These are phyloP conservation scores for Carex kokanica DNA, from an alignment of 176 grass and related monocot genomes.

Conservation along the genomic window DNA sequence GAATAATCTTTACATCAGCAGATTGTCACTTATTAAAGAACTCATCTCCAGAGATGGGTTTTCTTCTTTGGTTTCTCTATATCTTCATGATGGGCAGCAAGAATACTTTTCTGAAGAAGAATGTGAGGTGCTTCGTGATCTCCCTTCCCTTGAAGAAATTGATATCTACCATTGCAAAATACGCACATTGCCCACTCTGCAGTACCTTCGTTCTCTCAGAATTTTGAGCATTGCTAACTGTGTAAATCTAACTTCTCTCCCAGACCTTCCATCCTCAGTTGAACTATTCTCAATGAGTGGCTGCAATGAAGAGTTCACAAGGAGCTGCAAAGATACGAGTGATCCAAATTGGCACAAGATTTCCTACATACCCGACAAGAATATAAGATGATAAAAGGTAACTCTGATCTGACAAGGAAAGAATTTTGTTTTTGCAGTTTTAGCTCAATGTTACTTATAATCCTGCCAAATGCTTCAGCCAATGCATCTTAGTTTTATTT, in stretches of 20 bases:
- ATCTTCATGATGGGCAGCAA: neutral
- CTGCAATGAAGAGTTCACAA: neutral
- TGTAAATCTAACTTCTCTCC: neutral
- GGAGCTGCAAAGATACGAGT: neutral
- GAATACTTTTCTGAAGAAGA: neutral
- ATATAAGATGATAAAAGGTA: constrained; percentile 1
- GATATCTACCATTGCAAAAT: neutral
- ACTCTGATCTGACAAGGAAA: neutral
- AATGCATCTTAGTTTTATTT: neutral
- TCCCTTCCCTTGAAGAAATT: neutral
- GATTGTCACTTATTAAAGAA: neutral
- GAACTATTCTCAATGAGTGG: neutral
- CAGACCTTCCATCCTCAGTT: neutral
- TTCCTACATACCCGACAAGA: neutral
- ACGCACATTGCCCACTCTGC: neutral
- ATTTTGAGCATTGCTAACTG: neutral
- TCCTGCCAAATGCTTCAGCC: neutral
- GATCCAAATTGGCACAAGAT: neutral
- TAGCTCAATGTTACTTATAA: neutral
- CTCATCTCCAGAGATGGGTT: neutral
- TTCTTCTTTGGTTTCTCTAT: neutral
- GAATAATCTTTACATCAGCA: neutral
- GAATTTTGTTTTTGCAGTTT: neutral
- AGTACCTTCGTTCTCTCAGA: neutral
- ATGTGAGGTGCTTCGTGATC: neutral